Percentiles rank a stretch among this genome's conserved stretches.
phyloP scores from a whole-genome alignment of 805 yeast genomes.

The Torulaspora franciscae region DNA sequence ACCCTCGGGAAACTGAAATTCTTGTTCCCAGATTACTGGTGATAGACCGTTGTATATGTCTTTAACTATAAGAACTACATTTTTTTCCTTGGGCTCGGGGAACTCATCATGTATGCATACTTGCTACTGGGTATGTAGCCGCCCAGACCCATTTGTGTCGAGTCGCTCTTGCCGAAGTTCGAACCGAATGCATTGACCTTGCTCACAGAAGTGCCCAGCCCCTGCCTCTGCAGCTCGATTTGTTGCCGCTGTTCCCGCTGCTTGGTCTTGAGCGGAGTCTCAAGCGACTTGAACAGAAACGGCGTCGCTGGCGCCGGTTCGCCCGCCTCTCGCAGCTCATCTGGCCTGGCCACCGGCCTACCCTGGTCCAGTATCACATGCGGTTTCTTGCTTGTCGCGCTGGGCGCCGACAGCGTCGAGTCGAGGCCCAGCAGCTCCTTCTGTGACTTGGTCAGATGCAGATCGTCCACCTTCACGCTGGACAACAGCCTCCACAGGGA shows the following conservation, averaged over 20 bases:
- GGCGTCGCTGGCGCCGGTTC: constrained; percentile 18
- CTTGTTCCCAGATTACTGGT: constrained; percentile 91
- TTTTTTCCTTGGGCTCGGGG: constrained; percentile 31
- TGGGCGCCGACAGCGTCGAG: not conserved
- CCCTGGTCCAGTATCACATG: constrained; percentile 13
- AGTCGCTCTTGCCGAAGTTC: constrained; percentile 1
- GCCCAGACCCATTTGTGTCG: constrained; percentile 11
- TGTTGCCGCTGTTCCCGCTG: constrained; percentile 22
- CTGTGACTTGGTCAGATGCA: constrained; percentile 33
- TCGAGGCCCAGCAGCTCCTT: constrained; percentile 35
- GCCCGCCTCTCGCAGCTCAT: not conserved
- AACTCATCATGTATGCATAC: constrained; percentile 34
- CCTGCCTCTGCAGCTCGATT: constrained; percentile 8
- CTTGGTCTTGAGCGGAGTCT: constrained; percentile 25
- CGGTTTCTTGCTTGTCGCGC: constrained; percentile 13
- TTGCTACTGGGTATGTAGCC: constrained; percentile 36
- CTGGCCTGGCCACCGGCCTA: not conserved
- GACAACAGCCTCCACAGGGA: constrained; percentile 33
- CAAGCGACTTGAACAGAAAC: constrained; percentile 29
- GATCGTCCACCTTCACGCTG: constrained; percentile 34
- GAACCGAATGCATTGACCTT: constrained; percentile 27
- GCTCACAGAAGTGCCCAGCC: constrained; percentile 21
- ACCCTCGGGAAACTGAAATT: constrained; percentile 76
- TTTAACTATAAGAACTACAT: constrained; percentile 5
- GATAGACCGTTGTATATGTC: constrained; percentile 19